These are phyloP conservation scores for Cryptosporidium baileyi DNA, from an alignment of 169 alveolate genomes.

Conservation along the genomic window DNA sequence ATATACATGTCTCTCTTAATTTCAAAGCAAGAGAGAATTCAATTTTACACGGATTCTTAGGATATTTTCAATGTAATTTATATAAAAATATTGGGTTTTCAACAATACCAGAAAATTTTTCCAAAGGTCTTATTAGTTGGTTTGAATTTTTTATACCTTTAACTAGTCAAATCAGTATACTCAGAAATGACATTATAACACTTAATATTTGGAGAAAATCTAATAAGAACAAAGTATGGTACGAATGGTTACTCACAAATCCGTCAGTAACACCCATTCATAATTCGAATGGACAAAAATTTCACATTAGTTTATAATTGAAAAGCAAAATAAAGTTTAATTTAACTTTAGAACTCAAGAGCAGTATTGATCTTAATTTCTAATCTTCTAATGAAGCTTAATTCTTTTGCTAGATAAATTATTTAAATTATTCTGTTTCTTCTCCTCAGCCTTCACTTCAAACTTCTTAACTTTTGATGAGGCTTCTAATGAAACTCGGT, in stretches of 20 bases:
- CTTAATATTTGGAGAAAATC: conserved; percentile 78
- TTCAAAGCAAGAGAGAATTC: conserved; percentile 57
- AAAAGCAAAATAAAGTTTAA: background rate
- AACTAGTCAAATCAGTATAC: conserved; percentile 72
- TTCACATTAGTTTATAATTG: conserved; percentile 34
- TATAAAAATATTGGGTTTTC: conserved; percentile 76
- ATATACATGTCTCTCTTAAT: background rate
- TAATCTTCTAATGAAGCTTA: no score
- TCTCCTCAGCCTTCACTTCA: no score
- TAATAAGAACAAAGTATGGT: conserved; percentile 79
- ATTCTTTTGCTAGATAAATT: no score
- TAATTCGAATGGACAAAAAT: conserved; percentile 64
- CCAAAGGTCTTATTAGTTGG: conserved; percentile 81
- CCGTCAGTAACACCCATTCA: conserved; percentile 54
- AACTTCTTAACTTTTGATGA: no score
- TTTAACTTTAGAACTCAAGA: background rate
- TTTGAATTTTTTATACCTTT: conserved; percentile 85
- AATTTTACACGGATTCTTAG: conserved; percentile 81
- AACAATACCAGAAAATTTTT: conserved; percentile 76
- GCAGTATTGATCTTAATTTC: no score
- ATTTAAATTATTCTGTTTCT: no score
- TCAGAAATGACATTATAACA: conserved; percentile 60
- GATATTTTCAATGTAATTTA: conserved; percentile 78
- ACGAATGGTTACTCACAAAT: conserved; percentile 79
- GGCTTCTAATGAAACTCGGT: background rate